A percentile compares a stretch with the other conserved stretches of the same genome.
These are phyloP conservation scores for Volvox carteri DNA, from an alignment of 163 green algal species.

Conservation along the genomic window DNA sequence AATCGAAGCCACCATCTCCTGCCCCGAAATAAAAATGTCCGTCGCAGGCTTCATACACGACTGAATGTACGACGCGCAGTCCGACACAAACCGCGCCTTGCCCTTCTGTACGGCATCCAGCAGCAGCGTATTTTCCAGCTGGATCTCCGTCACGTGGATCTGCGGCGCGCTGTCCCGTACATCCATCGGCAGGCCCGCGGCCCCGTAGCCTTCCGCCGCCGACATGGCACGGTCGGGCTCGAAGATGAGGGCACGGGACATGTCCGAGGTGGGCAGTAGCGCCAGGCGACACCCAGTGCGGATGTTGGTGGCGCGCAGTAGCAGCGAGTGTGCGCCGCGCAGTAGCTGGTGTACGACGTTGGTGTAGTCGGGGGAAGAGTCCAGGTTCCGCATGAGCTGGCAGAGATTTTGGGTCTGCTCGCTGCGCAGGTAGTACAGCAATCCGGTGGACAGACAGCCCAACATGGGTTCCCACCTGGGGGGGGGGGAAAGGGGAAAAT, in stretches of 20 bases:
- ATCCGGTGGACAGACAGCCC: constrained; percentile 72
- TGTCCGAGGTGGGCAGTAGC: constrained; percentile 67
- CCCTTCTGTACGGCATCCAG: constrained; percentile 79
- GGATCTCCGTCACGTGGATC: constrained; percentile 77
- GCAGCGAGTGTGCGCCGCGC: constrained; percentile 69
- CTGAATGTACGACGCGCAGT: constrained; percentile 79
- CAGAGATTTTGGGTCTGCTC: constrained; percentile 74
- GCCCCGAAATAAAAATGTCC: constrained; percentile 77
- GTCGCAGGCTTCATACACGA: constrained; percentile 80
- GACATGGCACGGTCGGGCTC: constrained; percentile 67
- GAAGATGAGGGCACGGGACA: constrained; percentile 74
- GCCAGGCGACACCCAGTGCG: constrained; percentile 73
- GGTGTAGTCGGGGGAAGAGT: constrained; percentile 71
- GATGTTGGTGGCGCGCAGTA: constrained; percentile 79
- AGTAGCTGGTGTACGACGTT: constrained; percentile 67
- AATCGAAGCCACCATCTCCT: constrained; percentile 78
- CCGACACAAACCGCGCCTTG: constrained; percentile 78
- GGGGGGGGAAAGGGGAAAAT: too few relatives aligned
- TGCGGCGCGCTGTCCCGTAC: constrained; percentile 49
- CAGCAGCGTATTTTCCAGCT: constrained; percentile 78
- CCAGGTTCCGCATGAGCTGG: constrained; percentile 72
- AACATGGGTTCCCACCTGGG: constrained; percentile 81
- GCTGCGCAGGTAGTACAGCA: constrained; percentile 73
- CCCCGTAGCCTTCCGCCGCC: constrained; percentile 39
- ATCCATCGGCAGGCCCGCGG: neutral